Base-by-base conservation (phyloP, 2,329 filamentous ascomycete species). In the Pochonia chlamydosporia region DNA sequence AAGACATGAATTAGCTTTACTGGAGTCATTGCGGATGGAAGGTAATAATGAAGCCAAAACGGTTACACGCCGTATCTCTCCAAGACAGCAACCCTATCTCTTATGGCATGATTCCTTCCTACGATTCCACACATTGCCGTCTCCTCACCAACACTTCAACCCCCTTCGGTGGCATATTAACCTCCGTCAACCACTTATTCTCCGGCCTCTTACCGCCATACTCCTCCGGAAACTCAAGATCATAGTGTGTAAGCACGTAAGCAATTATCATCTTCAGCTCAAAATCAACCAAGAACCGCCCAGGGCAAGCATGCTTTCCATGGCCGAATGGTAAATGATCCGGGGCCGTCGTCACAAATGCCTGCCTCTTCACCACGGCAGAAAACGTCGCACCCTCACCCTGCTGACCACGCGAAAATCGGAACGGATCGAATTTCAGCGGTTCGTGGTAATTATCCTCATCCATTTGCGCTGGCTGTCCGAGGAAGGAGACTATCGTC, bases 381-480 rank as follows among this genome's bases (percentile, higher is more conserved):
- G n/a, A n/a, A n/a, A n/a, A n/a, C 23, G 39, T 50, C 2, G 59
- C 55, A 3, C 53, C 49, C 46, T 68, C 64, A 3, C 67, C 60
- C 9, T 57, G 47, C n/a, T n/a, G n/a, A n/a, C n/a, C n/a, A 3
- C 65, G 59, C 4, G 67, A 66, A 45, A 69, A 73, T 1, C 70
- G 60, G 45, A 70, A 72, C 0, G 68, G 69, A 16, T 72, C 69
- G 51, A 61, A 73, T 21, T 64, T 63, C 7, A 56, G 25, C 0
- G 68, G 59, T 3, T 71, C 62, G 7, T 64, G 60, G 35, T 65
- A 63, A 1, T 39, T 46, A 1, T 62, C 60, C 3, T 46, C 46
- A 39, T 71, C 64, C 0, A 50, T 59, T 9, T 65, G 62, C 5
- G 57, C 55, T 0, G 59, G 60, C 14, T 59, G 57, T 0, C 57